Conservation (phyloP, 2,329 filamentous ascomycete genomes). For the Zymoseptoria ardabiliae region DNA sequence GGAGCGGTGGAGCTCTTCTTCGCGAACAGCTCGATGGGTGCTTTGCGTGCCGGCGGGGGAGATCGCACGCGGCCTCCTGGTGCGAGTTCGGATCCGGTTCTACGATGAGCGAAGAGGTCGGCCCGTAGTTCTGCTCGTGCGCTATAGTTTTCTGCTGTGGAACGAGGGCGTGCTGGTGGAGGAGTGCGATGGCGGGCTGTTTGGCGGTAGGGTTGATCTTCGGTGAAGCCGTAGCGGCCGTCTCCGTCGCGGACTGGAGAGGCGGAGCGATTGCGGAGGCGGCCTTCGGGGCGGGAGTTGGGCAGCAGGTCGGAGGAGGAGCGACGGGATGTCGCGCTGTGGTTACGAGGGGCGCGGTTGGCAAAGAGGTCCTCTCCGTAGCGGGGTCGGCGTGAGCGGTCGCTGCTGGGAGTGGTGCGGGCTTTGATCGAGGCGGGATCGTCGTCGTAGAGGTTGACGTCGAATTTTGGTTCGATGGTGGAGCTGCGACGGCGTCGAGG, state of each 20-base stretch:
- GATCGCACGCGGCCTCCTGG: constrained; percentile 7
- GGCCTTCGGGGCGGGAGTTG: constrained; percentile 29
- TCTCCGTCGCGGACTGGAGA: constrained; percentile 47
- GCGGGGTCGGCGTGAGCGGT: constrained; percentile 3
- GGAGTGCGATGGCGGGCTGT: constrained; percentile 38
- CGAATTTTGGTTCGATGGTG: constrained; percentile 45
- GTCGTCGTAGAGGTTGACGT: constrained; percentile 79
- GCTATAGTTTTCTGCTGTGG: constrained; percentile 16
- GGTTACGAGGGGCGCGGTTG: constrained; percentile 2
- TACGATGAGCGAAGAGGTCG: constrained; percentile 36
- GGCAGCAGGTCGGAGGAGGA: background rate
- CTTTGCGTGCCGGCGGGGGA: background rate
- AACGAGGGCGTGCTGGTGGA: constrained; percentile 27
- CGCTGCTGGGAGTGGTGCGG: background rate
- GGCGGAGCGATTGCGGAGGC: constrained; percentile 52
- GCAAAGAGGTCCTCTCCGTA: constrained; percentile 12
- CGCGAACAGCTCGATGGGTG: constrained; percentile 18
- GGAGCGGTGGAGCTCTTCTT: constrained; percentile 16
- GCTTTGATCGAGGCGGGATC: constrained; percentile 31
- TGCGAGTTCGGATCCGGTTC: constrained; percentile 6
- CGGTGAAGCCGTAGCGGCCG: constrained; percentile 43
- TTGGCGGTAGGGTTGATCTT: constrained; percentile 41
- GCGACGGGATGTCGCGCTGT: background rate
- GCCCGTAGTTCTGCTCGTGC: constrained; percentile 25
- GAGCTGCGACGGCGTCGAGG: constrained; percentile 25